These are phyloP conservation scores for Neofusicoccum parvum DNA, from an alignment of 2,329 filamentous ascomycete species.

Conservation along the genomic window DNA sequence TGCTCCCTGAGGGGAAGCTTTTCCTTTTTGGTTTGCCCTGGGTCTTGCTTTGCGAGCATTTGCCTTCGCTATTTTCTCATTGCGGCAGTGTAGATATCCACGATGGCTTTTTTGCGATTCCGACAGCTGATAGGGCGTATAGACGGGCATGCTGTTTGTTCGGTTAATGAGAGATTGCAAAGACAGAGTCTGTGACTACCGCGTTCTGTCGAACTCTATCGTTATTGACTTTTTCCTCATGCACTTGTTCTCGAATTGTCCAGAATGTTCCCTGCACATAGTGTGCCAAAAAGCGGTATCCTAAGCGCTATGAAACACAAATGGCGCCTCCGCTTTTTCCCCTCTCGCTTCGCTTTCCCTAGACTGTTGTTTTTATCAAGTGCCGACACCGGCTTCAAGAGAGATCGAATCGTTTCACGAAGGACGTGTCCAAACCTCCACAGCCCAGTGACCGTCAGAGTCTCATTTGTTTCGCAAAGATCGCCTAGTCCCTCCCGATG, in stretches of 20 bases:
- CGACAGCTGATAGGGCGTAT: constrained; percentile 1
- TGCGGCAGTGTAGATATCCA: constrained; percentile 15
- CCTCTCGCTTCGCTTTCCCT: not conserved
- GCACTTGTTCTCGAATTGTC: not conserved
- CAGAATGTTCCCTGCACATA: no score
- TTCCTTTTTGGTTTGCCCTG: not conserved
- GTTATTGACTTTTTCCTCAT: not conserved
- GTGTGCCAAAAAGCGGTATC: not conserved
- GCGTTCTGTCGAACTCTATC: not conserved
- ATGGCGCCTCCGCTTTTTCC: not conserved
- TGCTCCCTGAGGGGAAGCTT: not conserved
- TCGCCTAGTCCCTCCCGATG: not conserved
- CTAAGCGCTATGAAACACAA: not conserved
- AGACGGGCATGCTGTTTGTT: constrained; percentile 9
- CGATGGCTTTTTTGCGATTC: constrained; percentile 1
- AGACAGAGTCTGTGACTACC: not conserved
- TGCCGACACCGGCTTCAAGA: no score
- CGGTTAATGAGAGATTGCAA: constrained; percentile 2
- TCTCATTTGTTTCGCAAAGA: constrained; percentile 13
- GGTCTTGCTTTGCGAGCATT: not conserved
- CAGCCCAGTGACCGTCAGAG: no score
- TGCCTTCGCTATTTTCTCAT: not conserved
- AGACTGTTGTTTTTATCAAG: no score
- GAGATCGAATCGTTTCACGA: no score
- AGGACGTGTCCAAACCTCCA: no score